phyloP scores from a whole-genome alignment of 192 early-diverging fungal species.

The Linnemannia schmuckeri region DNA sequence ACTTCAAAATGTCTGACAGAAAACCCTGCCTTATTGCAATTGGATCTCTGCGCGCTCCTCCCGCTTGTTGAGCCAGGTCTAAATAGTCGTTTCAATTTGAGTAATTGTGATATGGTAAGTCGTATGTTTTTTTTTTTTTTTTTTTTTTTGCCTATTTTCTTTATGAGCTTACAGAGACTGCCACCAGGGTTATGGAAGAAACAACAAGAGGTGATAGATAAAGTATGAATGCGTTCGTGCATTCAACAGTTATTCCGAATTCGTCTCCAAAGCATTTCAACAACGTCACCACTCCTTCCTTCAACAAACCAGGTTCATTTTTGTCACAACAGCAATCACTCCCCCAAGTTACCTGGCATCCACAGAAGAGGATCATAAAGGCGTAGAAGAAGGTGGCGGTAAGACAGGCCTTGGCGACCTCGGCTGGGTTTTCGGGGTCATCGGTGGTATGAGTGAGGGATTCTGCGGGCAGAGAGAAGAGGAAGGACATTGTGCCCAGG shows the following conservation, averaged over 20 bases:
- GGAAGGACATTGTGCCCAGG: conserved; percentile 55
- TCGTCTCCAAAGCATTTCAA: too few species aligned
- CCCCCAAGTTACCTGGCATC: conserved; percentile 58
- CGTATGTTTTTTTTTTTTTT: not conserved
- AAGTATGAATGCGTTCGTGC: too few species aligned
- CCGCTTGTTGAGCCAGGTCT: conserved; percentile 55
- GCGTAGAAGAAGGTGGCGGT: conserved; percentile 64
- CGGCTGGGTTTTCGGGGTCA: conserved; percentile 63
- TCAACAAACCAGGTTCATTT: too few species aligned
- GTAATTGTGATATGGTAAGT: not conserved
- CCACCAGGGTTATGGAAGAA: too few species aligned
- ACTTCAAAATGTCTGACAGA: not conserved
- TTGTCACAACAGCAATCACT: not conserved
- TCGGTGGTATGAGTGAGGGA: conserved; percentile 59
- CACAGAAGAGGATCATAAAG: conserved; percentile 65
- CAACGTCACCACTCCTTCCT: too few species aligned
- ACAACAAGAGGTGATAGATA: too few species aligned
- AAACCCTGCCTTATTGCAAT: conserved; percentile 18
- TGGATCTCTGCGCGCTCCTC: conserved; percentile 52
- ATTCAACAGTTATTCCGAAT: too few species aligned
- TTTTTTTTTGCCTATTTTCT: not conserved
- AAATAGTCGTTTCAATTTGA: not conserved
- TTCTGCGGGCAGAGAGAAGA: conserved; percentile 62
- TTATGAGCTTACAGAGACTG: too few species aligned
- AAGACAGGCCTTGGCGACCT: conserved; percentile 63